A percentile compares a stretch with the other conserved stretches of the same genome.
phyloP scores from a whole-genome alignment of 2,329 filamentous ascomycete genomes.

The Fusarium vanettenii region DNA sequence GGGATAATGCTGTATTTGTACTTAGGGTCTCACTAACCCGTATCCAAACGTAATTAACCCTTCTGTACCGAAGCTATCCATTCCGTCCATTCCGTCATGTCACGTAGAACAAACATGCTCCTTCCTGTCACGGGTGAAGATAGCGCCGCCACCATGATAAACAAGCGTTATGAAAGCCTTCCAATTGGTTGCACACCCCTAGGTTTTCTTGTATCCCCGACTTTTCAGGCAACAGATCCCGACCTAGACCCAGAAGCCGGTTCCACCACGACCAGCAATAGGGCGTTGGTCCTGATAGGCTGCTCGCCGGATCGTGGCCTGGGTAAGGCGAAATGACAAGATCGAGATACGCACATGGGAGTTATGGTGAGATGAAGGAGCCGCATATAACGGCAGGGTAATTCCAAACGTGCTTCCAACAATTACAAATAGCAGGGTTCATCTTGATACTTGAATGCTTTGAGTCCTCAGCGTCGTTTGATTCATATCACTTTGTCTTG shows the following conservation, averaged over 20 bases:
- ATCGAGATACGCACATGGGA: constrained; percentile 14
- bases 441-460: not conserved
- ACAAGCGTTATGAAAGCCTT: not conserved
- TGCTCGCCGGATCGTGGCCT: constrained; percentile 12
- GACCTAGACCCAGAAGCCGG: constrained; percentile 2
- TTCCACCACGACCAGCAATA: constrained; percentile 40
- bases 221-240: constrained; percentile 23
- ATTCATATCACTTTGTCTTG: not conserved
- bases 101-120: constrained; percentile 11
- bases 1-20: not conserved
- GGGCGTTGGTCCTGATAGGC: constrained; percentile 38
- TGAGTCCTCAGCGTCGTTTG: not conserved
- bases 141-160: constrained; percentile 1
- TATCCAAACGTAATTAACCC: constrained; percentile 30
- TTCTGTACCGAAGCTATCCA: constrained; percentile 18
- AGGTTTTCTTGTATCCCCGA: not conserved
- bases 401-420: not conserved
- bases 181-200: constrained; percentile 2
- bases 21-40: constrained; percentile 8
- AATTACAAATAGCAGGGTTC: not conserved
- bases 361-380: not conserved
- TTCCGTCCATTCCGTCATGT: constrained; percentile 16
- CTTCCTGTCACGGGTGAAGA: constrained; percentile 29
- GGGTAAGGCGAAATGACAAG: constrained; percentile 34
- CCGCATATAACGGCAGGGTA: not conserved